phyloP scores from a whole-genome alignment of 108 stramenopile genomes.

The Nitzschia putrida region DNA sequence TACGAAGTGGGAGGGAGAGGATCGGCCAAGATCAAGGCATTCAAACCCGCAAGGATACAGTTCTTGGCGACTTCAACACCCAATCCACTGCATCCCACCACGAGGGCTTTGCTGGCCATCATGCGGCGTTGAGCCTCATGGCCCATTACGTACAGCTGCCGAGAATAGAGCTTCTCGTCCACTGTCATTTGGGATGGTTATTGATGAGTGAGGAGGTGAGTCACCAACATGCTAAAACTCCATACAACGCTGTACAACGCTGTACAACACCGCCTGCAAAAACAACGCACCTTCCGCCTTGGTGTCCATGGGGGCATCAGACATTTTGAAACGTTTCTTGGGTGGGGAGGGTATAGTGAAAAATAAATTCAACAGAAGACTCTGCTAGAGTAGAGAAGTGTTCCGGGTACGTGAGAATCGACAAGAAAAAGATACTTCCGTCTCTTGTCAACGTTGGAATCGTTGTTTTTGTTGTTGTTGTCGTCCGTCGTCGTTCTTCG shows the following conservation, averaged over 20 bases:
- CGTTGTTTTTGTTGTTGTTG: no score
- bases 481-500: no score
- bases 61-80: conserved; percentile 97
- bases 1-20: conserved; percentile 60
- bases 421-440: no score
- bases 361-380: background rate
- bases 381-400: no score
- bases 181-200: conserved; percentile 53
- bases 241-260: background rate
- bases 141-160: conserved; percentile 99
- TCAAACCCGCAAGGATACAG: conserved; percentile 91
- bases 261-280: background rate
- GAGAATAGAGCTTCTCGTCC: conserved; percentile 96
- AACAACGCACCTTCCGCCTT: background rate
- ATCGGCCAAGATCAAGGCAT: conserved; percentile 72
- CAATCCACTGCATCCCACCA: conserved; percentile 89
- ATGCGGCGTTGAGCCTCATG: conserved; percentile 97
- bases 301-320: conserved; percentile 17
- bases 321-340: conserved; percentile 39
- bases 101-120: conserved; percentile 88
- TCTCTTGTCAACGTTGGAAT: no score
- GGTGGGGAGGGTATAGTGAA: conserved; percentile 37
- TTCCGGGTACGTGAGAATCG: no score
- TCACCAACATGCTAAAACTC: no score
- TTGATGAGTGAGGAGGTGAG: background rate